These are phyloP conservation scores for Citrus trifoliata DNA, from an alignment of 345 rosid genomes.

Conservation along the genomic window DNA sequence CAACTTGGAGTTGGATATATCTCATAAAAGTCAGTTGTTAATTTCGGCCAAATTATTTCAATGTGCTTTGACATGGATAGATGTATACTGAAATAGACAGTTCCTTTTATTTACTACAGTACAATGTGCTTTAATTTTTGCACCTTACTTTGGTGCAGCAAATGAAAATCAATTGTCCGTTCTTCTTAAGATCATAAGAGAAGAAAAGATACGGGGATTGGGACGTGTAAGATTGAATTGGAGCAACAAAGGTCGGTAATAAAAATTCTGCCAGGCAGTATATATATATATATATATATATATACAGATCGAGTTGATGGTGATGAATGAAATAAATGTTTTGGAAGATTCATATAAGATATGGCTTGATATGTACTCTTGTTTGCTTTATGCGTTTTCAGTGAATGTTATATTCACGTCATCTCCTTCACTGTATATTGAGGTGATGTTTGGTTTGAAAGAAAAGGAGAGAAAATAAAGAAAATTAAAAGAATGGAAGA, in stretches of 20 bases:
- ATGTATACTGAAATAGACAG: background rate
- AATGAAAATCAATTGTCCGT: background rate
- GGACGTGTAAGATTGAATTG: background rate
- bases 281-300: no score
- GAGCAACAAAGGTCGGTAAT: background rate
- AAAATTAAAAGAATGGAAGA: no score
- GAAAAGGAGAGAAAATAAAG: no score
- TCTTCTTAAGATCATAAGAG: background rate
- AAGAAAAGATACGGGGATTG: background rate
- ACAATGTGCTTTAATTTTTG: background rate
- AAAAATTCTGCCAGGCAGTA: background rate
- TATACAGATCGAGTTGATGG: no score
- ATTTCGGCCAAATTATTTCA: background rate
- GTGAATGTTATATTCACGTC: background rate
- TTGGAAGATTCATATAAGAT: constrained; percentile 6
- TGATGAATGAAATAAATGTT: background rate
- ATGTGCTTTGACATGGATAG: background rate
- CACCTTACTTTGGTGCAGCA: background rate
- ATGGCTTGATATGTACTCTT: constrained; percentile 12
- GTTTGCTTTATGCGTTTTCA: background rate
- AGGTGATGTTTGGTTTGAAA: no score
- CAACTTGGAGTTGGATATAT: constrained; percentile 18
- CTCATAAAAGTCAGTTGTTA: background rate
- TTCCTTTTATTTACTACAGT: background rate
- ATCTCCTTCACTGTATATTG: no score